Conservation (phyloP, 345 rosid species). For the Euphorbia pulcherrima region DNA sequence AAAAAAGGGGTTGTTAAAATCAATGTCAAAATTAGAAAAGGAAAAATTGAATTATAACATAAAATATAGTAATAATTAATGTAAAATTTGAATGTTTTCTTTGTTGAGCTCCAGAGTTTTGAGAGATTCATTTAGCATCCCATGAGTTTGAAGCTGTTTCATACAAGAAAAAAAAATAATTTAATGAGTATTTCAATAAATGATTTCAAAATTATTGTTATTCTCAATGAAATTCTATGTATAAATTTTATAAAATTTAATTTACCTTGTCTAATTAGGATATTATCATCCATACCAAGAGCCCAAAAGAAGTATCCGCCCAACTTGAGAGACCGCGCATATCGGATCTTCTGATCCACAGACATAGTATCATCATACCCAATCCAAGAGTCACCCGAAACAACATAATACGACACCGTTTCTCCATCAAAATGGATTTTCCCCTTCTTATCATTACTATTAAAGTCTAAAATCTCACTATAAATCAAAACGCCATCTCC, state of each 20-base stretch:
- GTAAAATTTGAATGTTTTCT: not conserved
- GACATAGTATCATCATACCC: constrained; percentile 41
- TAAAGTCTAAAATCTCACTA: constrained; percentile 23
- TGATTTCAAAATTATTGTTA: no score
- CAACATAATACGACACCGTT: constrained; percentile 33
- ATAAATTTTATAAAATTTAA: not conserved
- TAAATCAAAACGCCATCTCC: constrained; percentile 28
- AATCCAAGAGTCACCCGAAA: constrained; percentile 27
- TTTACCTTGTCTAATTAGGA: constrained; percentile 11
- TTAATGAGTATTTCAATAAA: not conserved
- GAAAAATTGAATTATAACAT: not conserved
- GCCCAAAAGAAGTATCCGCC: constrained; percentile 49
- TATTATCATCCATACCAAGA: constrained; percentile 30
- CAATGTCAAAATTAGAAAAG: not conserved
- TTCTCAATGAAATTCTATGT: no score
- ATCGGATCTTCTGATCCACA: constrained; percentile 28
- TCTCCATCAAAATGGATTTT: constrained; percentile 14
- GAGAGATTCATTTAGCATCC: constrained; percentile 7
- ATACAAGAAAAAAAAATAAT: not conserved
- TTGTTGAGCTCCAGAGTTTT: not conserved
- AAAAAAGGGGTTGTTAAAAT: not conserved
- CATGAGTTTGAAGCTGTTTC: constrained; percentile 31
- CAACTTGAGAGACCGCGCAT: constrained; percentile 26
- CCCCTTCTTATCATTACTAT: constrained; percentile 1
- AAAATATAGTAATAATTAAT: not conserved